Conservation (phyloP, 148 eudicot species). For the Nyssa sinensis region DNA sequence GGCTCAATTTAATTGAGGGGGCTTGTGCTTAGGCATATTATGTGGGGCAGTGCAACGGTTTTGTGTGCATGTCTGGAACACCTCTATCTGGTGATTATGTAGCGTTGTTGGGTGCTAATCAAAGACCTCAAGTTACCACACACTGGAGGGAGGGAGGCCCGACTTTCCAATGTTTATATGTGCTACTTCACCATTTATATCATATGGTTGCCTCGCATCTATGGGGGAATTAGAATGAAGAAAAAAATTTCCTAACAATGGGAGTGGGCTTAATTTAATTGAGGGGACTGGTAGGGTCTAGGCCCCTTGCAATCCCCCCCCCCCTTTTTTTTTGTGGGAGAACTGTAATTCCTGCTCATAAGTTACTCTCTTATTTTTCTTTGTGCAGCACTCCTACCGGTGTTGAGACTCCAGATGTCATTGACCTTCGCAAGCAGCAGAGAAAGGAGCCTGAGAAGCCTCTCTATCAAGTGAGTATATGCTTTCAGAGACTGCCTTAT, state of each 20-base stretch:
- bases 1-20: too few relatives aligned
- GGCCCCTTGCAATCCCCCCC: background rate
- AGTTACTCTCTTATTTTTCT: conserved; percentile 5
- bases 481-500: background rate
- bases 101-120: too few relatives aligned
- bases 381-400: conserved; percentile 93
- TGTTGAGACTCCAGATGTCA: conserved; percentile 98
- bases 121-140: too few relatives aligned
- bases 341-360: background rate
- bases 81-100: too few relatives aligned
- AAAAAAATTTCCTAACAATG: background rate
- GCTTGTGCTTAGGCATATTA: background rate
- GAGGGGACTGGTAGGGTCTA: background rate
- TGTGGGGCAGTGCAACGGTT: too few relatives aligned
- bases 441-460: conserved; percentile 97
- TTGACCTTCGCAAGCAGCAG: conserved; percentile 97
- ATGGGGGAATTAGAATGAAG: background rate
- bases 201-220: background rate
- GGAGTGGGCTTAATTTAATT: background rate
- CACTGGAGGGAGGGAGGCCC: background rate
- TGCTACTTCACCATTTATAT: background rate
- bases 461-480: conserved; percentile 71
- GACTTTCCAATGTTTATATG: too few relatives aligned
- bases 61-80: too few relatives aligned
- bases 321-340: background rate